phyloP scores from a whole-genome alignment of 2,329 filamentous ascomycete genomes.

The Arthroderma sp. region DNA sequence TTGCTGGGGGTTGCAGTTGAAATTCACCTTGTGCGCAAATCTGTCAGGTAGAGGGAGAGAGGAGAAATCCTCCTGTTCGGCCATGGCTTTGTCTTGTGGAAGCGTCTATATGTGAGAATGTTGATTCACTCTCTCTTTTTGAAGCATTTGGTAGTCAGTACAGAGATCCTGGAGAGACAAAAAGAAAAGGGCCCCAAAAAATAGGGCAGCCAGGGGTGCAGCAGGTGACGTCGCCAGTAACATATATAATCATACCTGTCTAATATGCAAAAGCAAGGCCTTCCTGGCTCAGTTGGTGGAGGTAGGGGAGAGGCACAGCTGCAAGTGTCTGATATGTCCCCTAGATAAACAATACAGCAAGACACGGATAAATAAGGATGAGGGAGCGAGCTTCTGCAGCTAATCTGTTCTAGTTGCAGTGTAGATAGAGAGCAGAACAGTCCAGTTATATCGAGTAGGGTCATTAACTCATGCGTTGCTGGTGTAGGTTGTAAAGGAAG shows the following conservation, averaged over 20 bases:
- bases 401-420: neutral
- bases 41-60: constrained; percentile 65
- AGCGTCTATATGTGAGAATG: neutral
- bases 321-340: neutral
- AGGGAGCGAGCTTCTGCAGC: neutral
- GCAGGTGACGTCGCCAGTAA: neutral
- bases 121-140: neutral
- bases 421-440: neutral
- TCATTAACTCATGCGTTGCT: neutral
- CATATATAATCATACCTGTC: neutral
- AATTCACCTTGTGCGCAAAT: constrained; percentile 63
- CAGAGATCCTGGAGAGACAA: neutral
- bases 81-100: constrained; percentile 43
- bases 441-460: neutral
- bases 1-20: constrained; percentile 11
- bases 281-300: neutral
- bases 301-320: neutral
- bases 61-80: constrained; percentile 70
- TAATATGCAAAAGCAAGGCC: neutral
- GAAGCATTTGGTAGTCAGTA: neutral
- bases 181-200: neutral
- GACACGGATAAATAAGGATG: neutral
- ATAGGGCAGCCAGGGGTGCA: neutral
- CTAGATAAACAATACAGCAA: neutral
- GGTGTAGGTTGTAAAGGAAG: neutral